Evolutionary conservation across 768 basidiomycete species (phyloP).

Genomic region (Kwoniella sp.): DNA sequence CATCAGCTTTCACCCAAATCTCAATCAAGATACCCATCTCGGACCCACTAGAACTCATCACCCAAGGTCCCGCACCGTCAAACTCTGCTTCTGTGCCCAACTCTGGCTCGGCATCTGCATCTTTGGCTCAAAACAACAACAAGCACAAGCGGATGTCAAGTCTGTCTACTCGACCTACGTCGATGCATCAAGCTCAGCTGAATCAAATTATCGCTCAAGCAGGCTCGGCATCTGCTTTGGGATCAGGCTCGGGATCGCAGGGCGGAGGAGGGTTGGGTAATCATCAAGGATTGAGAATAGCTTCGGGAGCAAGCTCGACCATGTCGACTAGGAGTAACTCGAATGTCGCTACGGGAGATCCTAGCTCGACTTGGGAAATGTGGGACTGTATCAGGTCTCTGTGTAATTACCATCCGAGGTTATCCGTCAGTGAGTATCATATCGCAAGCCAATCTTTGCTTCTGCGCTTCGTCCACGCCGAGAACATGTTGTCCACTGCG

Average conservation of each 20-base stretch:
- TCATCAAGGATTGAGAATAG: constrained; percentile 13
- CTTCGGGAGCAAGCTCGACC: constrained; percentile 32
- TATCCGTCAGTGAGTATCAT: constrained; percentile 55
- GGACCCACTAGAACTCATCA: constrained; percentile 60
- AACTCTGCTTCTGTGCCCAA: constrained; percentile 7
- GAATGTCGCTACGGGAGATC: constrained; percentile 43
- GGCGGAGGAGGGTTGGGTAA: background rate
- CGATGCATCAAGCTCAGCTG: constrained; percentile 39
- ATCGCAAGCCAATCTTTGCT: too few relatives aligned
- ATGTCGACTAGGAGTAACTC: constrained; percentile 27
- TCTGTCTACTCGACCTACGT: constrained; percentile 40
- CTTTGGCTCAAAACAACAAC: constrained; percentile 16
- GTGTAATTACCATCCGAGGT: constrained; percentile 69
- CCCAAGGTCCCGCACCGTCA: constrained; percentile 48
- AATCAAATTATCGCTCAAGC: constrained; percentile 63
- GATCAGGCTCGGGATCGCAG: constrained; percentile 3
- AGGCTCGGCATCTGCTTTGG: constrained; percentile 32
- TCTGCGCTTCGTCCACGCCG: too few relatives aligned
- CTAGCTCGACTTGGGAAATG: constrained; percentile 82
- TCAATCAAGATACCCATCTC: constrained; percentile 67
- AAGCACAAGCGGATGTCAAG: constrained; percentile 50
- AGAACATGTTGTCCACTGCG: too few relatives aligned
- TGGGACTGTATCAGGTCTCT: constrained; percentile 93
- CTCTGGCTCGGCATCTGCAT: background rate
- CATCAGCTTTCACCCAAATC: constrained; percentile 65